phyloP scores from a whole-genome alignment of 108 stramenopile species.

The Pseudonitzschia pungens region DNA sequence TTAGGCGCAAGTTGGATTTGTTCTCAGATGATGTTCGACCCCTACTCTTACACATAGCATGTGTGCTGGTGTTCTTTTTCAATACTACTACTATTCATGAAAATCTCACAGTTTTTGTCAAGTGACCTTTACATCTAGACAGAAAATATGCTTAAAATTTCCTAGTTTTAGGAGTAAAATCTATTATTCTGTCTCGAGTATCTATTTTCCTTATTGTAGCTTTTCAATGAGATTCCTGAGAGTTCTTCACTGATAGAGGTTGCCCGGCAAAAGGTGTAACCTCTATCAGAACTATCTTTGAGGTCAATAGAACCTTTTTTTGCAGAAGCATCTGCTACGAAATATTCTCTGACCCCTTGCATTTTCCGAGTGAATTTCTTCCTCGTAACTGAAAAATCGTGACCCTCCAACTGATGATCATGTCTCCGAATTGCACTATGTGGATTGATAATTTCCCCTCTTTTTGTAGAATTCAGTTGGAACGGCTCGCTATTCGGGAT shows the following conservation, averaged over 20 bases:
- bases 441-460: not conserved
- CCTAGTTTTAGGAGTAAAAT: conserved; percentile 2
- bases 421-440: not conserved
- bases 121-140: too few relatives aligned
- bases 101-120: too few relatives aligned
- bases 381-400: not conserved
- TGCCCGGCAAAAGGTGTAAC: not conserved
- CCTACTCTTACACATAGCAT: too few relatives aligned
- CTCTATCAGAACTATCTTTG: not conserved
- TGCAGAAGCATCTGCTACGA: not conserved
- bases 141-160: too few relatives aligned
- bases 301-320: not conserved
- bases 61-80: too few relatives aligned
- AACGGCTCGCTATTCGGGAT: not conserved
- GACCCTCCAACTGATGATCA: not conserved
- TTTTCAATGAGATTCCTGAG: not conserved
- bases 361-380: not conserved
- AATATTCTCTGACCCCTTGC: not conserved
- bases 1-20: too few relatives aligned
- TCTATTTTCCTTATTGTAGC: conserved; percentile 17
- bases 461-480: not conserved
- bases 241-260: not conserved
- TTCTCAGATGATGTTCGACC: too few relatives aligned
- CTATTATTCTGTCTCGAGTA: conserved; percentile 9
- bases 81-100: too few relatives aligned